Base-by-base conservation (phyloP, 176 grass and related monocot species). In the Triticum urartu region DNA sequence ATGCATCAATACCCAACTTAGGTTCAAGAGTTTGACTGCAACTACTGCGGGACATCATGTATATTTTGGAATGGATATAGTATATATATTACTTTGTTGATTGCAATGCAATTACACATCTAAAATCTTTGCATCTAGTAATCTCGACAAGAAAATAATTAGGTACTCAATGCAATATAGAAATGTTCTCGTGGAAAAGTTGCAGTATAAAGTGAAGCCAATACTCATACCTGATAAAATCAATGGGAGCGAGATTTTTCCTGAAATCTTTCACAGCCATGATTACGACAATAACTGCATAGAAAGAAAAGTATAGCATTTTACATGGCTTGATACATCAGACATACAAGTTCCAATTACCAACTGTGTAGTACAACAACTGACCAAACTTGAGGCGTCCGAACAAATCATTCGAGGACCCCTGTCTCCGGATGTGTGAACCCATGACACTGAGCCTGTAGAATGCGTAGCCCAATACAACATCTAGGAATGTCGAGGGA, bases 361-460 rank as follows among this genome's bases (percentile, higher is more conserved):
- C 7, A 70, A 38, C 33, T 21, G 34, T 4, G 7, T 35, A 68
- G 63, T 30, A 7, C 4, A 14, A 13, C 11, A 39, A 84, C 82
- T 65, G 5, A 84, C 70, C 58, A 0, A 64, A 32, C 32, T 84
- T 48, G 6, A 84, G 10, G 5, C 60, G 42, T 4, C 20, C 47
- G 18, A 84, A 17, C 17, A 84, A 21, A 7, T 84, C 59, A 17
- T 75, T 64, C 7, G 71, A 75, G 43, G 76, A 75, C 1, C 82
- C 82, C 7, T 63, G 82, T 33, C 18, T 64, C 40, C 50, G 45
- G 26, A 76, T 7, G 7, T 75, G 25, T 18, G 56, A 64, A 54
- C 39, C 20, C 26, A 76, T 0, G 39, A 76, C 39, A 5, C 82
- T 75, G 4, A 84, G 70, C 71, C 21, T 84, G 59, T 76, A 84